phyloP scores from a whole-genome alignment of 1,284 basidiomycete species.

The Cryptococcus sp. region DNA sequence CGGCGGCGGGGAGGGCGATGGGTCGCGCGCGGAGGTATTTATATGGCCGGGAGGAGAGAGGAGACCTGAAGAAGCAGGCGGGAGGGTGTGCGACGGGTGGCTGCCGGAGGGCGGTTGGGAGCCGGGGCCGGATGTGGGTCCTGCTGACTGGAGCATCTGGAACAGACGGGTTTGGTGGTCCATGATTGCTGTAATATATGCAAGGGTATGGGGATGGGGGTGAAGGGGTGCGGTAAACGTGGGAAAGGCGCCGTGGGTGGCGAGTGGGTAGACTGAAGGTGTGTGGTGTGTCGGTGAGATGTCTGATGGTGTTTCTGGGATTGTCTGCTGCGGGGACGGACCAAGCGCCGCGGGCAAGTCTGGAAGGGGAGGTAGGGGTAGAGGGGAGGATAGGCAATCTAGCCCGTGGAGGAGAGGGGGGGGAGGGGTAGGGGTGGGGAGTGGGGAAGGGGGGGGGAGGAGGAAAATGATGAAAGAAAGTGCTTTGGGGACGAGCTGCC shows the following conservation, averaged over 20 bases:
- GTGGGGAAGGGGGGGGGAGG: conserved; percentile 4
- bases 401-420: not conserved
- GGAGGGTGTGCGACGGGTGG: not conserved
- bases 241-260: not conserved
- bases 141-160: conserved; percentile 38
- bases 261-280: not conserved
- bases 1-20: conserved; percentile 26
- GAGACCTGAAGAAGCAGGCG: not conserved
- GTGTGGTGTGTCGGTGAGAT: not conserved
- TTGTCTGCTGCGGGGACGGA: too few species aligned
- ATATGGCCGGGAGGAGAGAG: not conserved
- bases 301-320: too few species aligned
- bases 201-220: not conserved
- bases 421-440: conserved; percentile 1
- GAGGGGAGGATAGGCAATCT: not conserved
- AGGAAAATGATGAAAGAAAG: not conserved
- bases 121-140: conserved; percentile 5
- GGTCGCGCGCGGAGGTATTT: conserved; percentile 17
- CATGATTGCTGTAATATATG: conserved; percentile 18
- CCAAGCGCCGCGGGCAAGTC: too few species aligned
- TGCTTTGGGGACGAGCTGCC: not conserved
- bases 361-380: not conserved
- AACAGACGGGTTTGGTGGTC: conserved; percentile 32
- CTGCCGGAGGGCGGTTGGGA: not conserved
- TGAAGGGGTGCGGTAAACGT: not conserved